Evolutionary conservation across 768 basidiomycete species (phyloP).

Genomic region (Hemileccinum rubropunctum): DNA sequence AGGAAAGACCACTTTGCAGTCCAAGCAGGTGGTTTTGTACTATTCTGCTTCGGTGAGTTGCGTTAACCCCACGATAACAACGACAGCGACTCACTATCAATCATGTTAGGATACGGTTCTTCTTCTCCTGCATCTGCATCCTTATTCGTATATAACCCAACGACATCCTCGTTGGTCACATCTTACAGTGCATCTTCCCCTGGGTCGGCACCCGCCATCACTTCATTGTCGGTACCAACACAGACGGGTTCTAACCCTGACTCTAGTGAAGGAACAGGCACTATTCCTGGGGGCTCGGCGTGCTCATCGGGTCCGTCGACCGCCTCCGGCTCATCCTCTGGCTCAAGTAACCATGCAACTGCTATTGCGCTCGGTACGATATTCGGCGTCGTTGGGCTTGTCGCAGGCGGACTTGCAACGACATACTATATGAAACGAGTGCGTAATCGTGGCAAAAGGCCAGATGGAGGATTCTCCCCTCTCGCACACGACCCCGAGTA

Average conservation of each 20-base stretch:
- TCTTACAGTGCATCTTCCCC: conserved; percentile 37
- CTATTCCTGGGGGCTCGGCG: conserved; percentile 8
- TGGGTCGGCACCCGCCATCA: conserved; percentile 26
- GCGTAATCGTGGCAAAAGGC: conserved; percentile 4
- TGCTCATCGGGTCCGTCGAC: conserved; percentile 13
- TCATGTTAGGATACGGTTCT: conserved; percentile 27
- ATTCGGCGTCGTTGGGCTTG: conserved; percentile 57
- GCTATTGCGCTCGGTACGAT: conserved; percentile 62
- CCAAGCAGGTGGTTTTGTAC: conserved; percentile 52
- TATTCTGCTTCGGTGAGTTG: conserved; percentile 76
- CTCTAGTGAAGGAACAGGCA: conserved; percentile 7
- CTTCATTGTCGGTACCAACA: conserved; percentile 35
- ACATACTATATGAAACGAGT: conserved; percentile 46
- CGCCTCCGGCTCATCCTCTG: conserved; percentile 10
- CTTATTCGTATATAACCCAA: conserved; percentile 51
- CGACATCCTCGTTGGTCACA: conserved; percentile 38
- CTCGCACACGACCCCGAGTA: conserved; percentile 21
- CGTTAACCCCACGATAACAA: neutral
- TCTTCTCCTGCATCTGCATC: conserved; percentile 43
- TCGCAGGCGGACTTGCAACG: conserved; percentile 40
- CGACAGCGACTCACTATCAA: conserved; percentile 24
- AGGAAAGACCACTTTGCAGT: conserved; percentile 77
- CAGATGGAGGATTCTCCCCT: conserved; percentile 13
- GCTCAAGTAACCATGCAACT: conserved; percentile 28
- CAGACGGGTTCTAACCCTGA: conserved; percentile 26